Percentiles rank a stretch among this genome's conserved stretches.
These are phyloP conservation scores for Mixia osmundae DNA, from an alignment of 1,284 basidiomycete species.

Conservation along the genomic window DNA sequence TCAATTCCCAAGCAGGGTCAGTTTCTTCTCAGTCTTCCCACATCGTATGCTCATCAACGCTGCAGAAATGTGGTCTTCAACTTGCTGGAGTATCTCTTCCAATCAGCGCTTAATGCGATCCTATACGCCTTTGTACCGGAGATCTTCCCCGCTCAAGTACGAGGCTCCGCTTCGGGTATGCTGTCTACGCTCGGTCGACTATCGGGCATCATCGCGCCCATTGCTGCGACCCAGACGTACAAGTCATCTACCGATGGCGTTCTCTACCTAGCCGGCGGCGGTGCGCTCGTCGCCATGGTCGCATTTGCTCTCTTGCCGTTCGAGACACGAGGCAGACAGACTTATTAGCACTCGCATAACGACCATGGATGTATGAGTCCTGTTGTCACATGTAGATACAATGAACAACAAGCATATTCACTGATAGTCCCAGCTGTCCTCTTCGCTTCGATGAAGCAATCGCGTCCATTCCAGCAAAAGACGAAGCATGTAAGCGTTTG, in stretches of 20 bases:
- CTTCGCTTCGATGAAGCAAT: constrained; percentile 6
- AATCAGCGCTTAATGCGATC: constrained; percentile 22
- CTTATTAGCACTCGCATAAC: too few species aligned
- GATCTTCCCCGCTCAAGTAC: constrained; percentile 23
- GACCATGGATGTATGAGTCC: too few species aligned
- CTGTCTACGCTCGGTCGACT: constrained; percentile 22
- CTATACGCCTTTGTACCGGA: constrained; percentile 26
- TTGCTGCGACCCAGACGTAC: constrained; percentile 21
- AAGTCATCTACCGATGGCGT: constrained; percentile 15
- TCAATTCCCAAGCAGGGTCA: constrained; percentile 18
- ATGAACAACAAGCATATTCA: too few species aligned
- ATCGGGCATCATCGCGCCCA: constrained; percentile 21
- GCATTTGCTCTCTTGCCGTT: constrained; percentile 19
- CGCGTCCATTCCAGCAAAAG: constrained; percentile 10
- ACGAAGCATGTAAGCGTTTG: constrained; percentile 17
- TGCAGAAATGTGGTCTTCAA: constrained; percentile 10
- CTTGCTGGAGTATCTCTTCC: not conserved
- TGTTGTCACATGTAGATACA: too few species aligned
- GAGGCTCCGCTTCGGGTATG: constrained; percentile 23
- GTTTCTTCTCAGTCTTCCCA: constrained; percentile 23
- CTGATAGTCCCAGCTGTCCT: constrained; percentile 12
- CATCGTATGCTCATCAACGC: constrained; percentile 24
- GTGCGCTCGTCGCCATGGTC: constrained; percentile 19
- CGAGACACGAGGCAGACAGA: constrained; percentile 21
- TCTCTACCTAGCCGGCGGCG: constrained; percentile 22